Evolutionary conservation across 2,329 filamentous ascomycete species (phyloP), one percentile per base, ranked within the genome.

Genomic region (Hypoxylon sp.): DNA sequence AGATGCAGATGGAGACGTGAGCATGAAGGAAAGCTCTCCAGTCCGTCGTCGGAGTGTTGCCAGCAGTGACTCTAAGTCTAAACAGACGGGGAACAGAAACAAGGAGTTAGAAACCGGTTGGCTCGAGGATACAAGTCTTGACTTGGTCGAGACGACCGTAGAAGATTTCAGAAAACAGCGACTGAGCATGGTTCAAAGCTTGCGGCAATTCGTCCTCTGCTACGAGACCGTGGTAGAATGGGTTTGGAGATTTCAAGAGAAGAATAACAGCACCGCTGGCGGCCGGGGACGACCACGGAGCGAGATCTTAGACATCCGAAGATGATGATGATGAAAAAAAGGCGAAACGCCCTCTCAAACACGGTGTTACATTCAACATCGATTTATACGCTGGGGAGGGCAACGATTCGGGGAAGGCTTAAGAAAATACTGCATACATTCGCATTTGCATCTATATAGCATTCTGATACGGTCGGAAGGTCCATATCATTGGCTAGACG

Each of bases 171-270:
- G 96, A 63, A 84, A 87, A 53, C 96, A 99, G 82, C 85, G 96
- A 71, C 82, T 98, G 19, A 98, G 94, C 80, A 99, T 98, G 94
- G 95, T 99, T 47, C 96, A 98, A 81, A 98, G 92, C 75, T 82
- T 98, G 64, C 86, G 93, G 67, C 96, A 99, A 79, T 98, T 92
- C 81, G 95, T 98, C 54, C 88, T 99, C 35, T 99, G 96, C 80
- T 99, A 99, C 79, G 96, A 99, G 83, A 97, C 93, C 44, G 87
- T 98, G 5, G 83, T 97, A 60, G 95, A 98, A 80, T 99, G 95
- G 94, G 80, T 96, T 29, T 82, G 80, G 73, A 81, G 86, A 70
- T 74, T 84, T 42, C 82, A 88, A 59, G 84, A 84, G 47, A 73
- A 67, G 47, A 75, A 46, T 42, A 72, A 66, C 26, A 33, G 46